These are phyloP conservation scores for Astrothelium macrocarpum DNA, from an alignment of 495 filamentous ascomycete genomes.

Conservation along the genomic window DNA sequence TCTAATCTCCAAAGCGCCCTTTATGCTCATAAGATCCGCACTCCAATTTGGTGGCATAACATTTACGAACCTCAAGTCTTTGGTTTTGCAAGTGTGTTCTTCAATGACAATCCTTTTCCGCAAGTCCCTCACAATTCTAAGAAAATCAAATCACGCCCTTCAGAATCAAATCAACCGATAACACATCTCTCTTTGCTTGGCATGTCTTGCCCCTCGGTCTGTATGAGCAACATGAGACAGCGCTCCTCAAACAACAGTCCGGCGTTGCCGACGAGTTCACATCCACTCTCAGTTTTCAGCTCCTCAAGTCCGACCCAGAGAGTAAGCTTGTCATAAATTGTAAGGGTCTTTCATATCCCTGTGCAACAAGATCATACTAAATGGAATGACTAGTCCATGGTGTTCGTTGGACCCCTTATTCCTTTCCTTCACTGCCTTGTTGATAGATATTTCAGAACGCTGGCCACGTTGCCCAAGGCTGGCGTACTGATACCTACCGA, in stretches of 20 bases:
- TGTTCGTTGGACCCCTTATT: neutral
- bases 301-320: constrained; percentile 26
- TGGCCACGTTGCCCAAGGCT: constrained; percentile 44
- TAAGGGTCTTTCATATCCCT: constrained; percentile 6
- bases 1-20: constrained; percentile 46
- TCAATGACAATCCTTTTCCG: neutral
- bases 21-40: constrained; percentile 67
- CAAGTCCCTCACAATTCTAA: constrained; percentile 5
- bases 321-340: constrained; percentile 32
- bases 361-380: neutral
- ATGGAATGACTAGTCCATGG: constrained; percentile 10
- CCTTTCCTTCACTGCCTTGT: neutral
- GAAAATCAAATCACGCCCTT: constrained; percentile 34
- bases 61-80: constrained; percentile 63
- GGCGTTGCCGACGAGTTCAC: constrained; percentile 24
- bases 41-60: constrained; percentile 53
- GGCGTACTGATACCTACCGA: constrained; percentile 43
- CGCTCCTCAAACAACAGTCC: constrained; percentile 17
- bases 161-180: constrained; percentile 27
- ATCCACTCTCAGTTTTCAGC: constrained; percentile 22
- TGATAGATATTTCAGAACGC: constrained; percentile 35
- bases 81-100: constrained; percentile 64
- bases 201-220: constrained; percentile 31
- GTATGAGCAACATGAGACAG: constrained; percentile 29
- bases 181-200: constrained; percentile 33